Conservation (phyloP, 805 yeast genomes). For the Lachancea thermotolerans region DNA sequence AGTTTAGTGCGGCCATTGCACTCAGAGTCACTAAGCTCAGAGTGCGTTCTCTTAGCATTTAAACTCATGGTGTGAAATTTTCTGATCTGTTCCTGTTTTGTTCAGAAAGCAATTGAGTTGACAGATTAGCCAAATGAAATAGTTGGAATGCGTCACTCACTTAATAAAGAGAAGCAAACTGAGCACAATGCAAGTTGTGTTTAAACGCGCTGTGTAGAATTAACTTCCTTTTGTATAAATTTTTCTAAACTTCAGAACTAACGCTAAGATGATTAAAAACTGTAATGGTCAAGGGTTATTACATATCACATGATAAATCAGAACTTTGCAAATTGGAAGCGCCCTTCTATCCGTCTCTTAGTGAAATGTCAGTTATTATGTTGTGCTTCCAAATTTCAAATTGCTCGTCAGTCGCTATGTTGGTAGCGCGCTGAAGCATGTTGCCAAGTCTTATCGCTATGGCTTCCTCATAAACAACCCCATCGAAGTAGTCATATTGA, state of each 20-base stretch:
- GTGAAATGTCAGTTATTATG: conserved; percentile 24
- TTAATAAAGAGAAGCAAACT: too few relatives aligned
- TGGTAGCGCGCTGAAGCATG: conserved; percentile 32
- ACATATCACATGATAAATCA: neutral
- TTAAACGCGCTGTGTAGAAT: too few relatives aligned
- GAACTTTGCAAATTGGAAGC: neutral
- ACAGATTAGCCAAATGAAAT: too few relatives aligned
- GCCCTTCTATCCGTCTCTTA: conserved; percentile 13
- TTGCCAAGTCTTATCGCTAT: conserved; percentile 28
- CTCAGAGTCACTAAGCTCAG: conserved; percentile 10
- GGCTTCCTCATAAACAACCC: conserved; percentile 21
- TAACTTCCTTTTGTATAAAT: too few relatives aligned
- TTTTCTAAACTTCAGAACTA: too few relatives aligned
- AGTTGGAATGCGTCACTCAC: too few relatives aligned
- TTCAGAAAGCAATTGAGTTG: too few relatives aligned
- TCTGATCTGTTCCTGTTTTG: neutral
- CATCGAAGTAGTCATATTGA: conserved; percentile 33
- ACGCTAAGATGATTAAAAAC: too few relatives aligned
- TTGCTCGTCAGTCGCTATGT: conserved; percentile 29
- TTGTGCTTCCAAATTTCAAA: conserved; percentile 31
- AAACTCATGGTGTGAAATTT: neutral
- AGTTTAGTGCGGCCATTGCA: neutral
- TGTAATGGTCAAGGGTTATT: too few relatives aligned
- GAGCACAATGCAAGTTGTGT: too few relatives aligned
- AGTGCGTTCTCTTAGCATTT: conserved; percentile 12